Conservation (phyloP, 345 rosid genomes). For the Eucalyptus tenuipes region DNA sequence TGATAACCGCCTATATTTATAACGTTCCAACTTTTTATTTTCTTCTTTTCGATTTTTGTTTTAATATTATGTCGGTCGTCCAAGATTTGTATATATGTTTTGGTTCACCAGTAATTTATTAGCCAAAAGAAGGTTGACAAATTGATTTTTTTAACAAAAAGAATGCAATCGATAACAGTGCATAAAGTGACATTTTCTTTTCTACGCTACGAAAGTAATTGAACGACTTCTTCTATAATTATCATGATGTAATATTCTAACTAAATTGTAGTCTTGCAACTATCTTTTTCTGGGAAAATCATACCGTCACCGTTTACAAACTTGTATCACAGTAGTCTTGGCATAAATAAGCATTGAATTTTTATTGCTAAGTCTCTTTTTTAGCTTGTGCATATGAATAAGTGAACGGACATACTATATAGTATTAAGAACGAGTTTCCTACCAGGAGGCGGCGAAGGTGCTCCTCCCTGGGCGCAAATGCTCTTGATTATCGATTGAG, state of each 20-base stretch:
- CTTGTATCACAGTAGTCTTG: background rate
- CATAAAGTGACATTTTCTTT: background rate
- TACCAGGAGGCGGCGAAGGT: background rate
- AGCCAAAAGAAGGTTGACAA: background rate
- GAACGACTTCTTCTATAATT: background rate
- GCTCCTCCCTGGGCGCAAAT: background rate
- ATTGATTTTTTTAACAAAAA: background rate
- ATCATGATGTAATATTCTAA: background rate
- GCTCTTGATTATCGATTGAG: background rate
- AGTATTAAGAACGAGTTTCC: background rate
- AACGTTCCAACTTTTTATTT: background rate
- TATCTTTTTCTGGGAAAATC: background rate
- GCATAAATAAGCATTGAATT: background rate
- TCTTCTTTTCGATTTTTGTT: background rate
- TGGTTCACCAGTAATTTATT: background rate
- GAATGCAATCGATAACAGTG: background rate
- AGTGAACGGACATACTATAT: background rate
- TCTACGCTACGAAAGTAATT: background rate
- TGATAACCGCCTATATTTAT: background rate
- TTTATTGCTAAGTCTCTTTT: background rate
- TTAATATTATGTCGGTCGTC: accelerated
- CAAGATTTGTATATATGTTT: background rate
- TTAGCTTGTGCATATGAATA: background rate
- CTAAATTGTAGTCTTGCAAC: background rate
- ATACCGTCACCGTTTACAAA: background rate